These are phyloP conservation scores for Neurospora sp. DNA, from an alignment of 495 filamentous ascomycete species.

Conservation along the genomic window DNA sequence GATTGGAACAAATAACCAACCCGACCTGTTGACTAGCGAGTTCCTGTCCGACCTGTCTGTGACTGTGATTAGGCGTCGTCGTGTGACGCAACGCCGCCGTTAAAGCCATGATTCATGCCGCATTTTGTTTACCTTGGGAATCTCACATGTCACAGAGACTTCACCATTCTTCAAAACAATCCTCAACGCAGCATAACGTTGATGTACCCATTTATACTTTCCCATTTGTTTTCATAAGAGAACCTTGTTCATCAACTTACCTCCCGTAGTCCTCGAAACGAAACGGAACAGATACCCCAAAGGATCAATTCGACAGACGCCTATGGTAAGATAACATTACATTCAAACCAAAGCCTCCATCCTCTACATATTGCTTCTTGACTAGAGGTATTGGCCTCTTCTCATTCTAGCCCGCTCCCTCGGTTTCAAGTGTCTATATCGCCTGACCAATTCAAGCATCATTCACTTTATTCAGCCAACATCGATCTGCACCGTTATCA, in stretches of 20 bases:
- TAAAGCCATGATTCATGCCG: not conserved
- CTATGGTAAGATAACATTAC: not conserved
- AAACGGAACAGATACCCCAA: not conserved
- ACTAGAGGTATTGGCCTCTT: not conserved
- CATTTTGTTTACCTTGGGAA: not conserved
- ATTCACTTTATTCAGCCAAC: not conserved
- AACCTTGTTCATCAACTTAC: not conserved
- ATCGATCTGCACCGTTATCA: not conserved
- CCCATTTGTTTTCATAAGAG: not conserved
- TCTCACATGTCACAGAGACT: not conserved
- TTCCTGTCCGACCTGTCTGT: not conserved
- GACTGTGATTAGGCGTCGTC: not conserved
- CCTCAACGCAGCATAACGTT: not conserved
- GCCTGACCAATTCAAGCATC: not conserved
- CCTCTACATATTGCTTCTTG: not conserved
- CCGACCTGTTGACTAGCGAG: not conserved
- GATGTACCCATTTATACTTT: not conserved
- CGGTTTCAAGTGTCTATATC: not conserved
- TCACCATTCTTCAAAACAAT: not conserved
- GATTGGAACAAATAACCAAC: not conserved
- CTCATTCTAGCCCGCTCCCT: not conserved
- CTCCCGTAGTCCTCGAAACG: not conserved
- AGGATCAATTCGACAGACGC: not conserved
- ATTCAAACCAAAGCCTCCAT: not conserved
- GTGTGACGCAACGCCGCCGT: not conserved